A percentile compares a stretch with the other conserved stretches of the same genome.
phyloP scores from a whole-genome alignment of 202 grass and related monocot genomes.

The Schoenoplectus tabernaemontani region DNA sequence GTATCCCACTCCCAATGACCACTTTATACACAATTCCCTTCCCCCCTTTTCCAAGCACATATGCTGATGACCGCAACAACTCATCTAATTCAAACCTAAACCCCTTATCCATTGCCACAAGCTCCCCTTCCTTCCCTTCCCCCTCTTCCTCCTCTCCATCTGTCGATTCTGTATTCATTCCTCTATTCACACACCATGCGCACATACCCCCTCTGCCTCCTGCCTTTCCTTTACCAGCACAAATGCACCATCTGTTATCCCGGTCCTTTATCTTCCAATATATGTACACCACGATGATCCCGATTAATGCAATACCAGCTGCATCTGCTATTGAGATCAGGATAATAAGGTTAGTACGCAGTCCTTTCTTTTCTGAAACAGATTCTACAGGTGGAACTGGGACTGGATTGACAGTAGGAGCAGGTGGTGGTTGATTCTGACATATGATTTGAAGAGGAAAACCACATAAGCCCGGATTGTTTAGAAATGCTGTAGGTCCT shows the following conservation, averaged over 20 bases:
- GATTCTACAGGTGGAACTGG: background rate
- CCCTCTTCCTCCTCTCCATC: constrained; percentile 27
- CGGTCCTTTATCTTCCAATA: constrained; percentile 87
- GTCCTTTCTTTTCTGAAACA: background rate
- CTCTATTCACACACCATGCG: constrained; percentile 16
- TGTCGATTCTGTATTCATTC: constrained; percentile 17
- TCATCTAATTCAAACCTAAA: constrained; percentile 92
- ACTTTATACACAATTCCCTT: constrained; percentile 99
- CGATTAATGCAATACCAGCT: constrained; percentile 65
- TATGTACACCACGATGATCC: constrained; percentile 58
- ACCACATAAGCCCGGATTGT: constrained; percentile 73
- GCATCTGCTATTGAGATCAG: constrained; percentile 80
- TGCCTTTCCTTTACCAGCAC: background rate
- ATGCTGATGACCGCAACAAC: constrained; percentile 78
- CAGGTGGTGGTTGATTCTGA: constrained; percentile 36
- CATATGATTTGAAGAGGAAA: constrained; percentile 85
- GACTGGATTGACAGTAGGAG: background rate
- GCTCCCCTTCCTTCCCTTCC: constrained; percentile 34
- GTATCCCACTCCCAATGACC: constrained; percentile 59
- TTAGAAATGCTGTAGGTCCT: constrained; percentile 74
- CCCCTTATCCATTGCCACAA: constrained; percentile 68
- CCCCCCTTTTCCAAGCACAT: constrained; percentile 82
- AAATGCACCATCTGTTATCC: constrained; percentile 16
- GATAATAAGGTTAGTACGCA: constrained; percentile 47
- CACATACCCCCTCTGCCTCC: constrained; percentile 19